A percentile compares a stretch with the other conserved stretches of the same genome.
These are phyloP conservation scores for Coemansia sp. DNA, from an alignment of 192 early-diverging fungal genomes.

Conservation along the genomic window DNA sequence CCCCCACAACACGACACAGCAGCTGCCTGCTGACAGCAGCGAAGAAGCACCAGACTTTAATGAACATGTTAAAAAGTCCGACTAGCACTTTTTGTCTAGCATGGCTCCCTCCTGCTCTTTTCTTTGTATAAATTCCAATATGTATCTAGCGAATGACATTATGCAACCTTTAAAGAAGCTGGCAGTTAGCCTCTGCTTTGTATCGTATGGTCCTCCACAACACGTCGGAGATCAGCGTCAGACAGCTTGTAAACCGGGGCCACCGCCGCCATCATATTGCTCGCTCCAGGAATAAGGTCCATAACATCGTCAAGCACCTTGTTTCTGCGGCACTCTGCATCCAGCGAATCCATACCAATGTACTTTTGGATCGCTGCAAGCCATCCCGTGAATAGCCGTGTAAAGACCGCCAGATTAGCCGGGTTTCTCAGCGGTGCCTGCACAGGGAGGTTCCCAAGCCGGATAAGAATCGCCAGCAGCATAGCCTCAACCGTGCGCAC, in stretches of 20 bases:
- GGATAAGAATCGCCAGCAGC: background rate
- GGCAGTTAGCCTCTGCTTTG: too few relatives aligned
- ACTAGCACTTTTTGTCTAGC: too few relatives aligned
- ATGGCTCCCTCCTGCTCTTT: too few relatives aligned
- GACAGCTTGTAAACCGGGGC: background rate
- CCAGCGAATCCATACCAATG: background rate
- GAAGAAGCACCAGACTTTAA: too few relatives aligned
- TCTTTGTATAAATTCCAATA: too few relatives aligned
- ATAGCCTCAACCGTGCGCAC: background rate
- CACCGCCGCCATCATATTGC: background rate
- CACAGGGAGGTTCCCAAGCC: background rate
- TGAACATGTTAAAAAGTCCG: too few relatives aligned
- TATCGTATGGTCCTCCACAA: background rate
- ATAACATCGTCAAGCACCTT: background rate
- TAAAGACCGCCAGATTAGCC: background rate
- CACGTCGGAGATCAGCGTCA: background rate
- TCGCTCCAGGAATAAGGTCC: background rate
- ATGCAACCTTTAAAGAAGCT: too few relatives aligned
- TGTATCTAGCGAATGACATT: too few relatives aligned
- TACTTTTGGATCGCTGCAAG: background rate
- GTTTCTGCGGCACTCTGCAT: background rate
- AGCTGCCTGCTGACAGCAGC: background rate
- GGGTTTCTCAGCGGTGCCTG: background rate
- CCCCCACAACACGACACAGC: background rate
- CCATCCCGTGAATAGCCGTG: background rate